Percentiles rank a stretch among this genome's conserved stretches.
phyloP scores from a whole-genome alignment of 495 filamentous ascomycete species.

The Symbiotaphrina buchneri region DNA sequence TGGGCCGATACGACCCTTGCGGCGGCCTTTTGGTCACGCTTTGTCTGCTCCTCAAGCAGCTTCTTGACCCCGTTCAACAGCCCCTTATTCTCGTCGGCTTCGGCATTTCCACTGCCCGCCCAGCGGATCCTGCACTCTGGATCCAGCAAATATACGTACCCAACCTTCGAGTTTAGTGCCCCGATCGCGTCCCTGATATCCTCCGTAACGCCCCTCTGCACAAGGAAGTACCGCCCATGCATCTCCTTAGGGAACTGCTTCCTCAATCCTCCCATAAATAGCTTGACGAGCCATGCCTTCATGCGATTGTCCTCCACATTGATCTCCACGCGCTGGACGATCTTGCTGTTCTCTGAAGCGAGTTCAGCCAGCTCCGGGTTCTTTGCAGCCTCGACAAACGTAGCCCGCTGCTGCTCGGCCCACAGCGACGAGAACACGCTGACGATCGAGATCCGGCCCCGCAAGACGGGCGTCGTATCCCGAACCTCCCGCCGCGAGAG shows the following conservation, averaged over 20 bases:
- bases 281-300: slow-evolving; percentile 48
- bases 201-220: slow-evolving; percentile 53
- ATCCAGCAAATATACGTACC: slow-evolving; percentile 88
- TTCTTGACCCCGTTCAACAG: slow-evolving; percentile 45
- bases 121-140: slow-evolving; percentile 73
- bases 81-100: slow-evolving; percentile 42
- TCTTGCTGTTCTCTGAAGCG: slow-evolving; percentile 14
- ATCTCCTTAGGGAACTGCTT: slow-evolving; percentile 28
- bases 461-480: slow-evolving; percentile 51
- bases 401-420: slow-evolving; percentile 60
- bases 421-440: slow-evolving; percentile 60
- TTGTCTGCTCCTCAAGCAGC: slow-evolving; percentile 35
- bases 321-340: slow-evolving; percentile 56
- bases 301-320: slow-evolving; percentile 67
- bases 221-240: slow-evolving; percentile 60
- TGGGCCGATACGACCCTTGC: no score
- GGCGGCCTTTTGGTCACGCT: no score
- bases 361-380: slow-evolving; percentile 41
- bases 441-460: slow-evolving; percentile 53
- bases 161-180: slow-evolving; percentile 68
- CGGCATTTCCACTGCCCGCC: slow-evolving; percentile 70
- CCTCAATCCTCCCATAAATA: slow-evolving; percentile 43
- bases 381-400: slow-evolving; percentile 35
- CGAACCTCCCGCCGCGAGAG: slow-evolving; percentile 17
- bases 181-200: slow-evolving; percentile 58